Conservation (phyloP, 2,329 filamentous ascomycete genomes). For the Trichoderma guizhouense region DNA sequence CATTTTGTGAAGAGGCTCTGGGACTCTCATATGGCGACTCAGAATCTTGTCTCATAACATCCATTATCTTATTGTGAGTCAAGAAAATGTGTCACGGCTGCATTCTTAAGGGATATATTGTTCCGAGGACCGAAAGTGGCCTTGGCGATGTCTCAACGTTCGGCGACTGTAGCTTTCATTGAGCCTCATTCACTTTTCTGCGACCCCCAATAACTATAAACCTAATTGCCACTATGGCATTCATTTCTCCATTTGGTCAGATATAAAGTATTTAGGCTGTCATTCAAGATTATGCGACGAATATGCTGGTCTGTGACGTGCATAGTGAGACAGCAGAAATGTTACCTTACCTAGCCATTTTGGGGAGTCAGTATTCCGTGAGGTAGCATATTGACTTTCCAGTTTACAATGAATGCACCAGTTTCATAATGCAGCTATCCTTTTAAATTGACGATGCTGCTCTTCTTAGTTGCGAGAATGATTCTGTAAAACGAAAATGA, state of each 20-base stretch:
- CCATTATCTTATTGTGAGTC: not conserved
- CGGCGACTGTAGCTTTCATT: not conserved
- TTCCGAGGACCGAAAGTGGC: not conserved
- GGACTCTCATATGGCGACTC: not conserved
- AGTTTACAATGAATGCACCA: not conserved
- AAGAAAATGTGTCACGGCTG: not conserved
- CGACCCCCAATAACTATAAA: not conserved
- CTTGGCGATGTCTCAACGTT: not conserved
- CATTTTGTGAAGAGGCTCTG: not conserved
- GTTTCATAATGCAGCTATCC: not conserved
- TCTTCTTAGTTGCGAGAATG: not conserved
- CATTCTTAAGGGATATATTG: not conserved
- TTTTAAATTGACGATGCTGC: not conserved
- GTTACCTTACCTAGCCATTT: not conserved
- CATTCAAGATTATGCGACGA: not conserved
- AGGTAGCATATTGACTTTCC: too few species aligned
- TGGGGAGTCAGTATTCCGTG: too few species aligned
- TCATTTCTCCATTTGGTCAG: not conserved
- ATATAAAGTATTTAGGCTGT: not conserved
- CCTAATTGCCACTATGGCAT: not conserved
- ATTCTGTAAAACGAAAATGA: not conserved
- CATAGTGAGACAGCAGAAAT: not conserved
- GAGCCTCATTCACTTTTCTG: not conserved
- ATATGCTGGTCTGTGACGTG: not conserved
- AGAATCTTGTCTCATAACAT: not conserved